Conservation (phyloP, 805 yeast species). For the Pichia californica region DNA sequence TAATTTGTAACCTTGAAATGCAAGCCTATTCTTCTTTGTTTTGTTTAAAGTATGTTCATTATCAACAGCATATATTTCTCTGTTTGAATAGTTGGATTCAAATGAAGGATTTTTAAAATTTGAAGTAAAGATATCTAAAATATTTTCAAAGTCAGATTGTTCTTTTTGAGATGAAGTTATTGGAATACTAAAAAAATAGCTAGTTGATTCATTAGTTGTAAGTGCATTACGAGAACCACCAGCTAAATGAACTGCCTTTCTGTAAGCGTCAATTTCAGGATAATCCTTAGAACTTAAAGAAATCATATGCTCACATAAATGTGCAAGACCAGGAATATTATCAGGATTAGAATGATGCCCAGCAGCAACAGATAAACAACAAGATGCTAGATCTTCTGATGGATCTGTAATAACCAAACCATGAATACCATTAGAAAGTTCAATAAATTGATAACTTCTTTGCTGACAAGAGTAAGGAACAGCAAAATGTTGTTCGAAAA, state of each 20-base stretch:
- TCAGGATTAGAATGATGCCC: conserved; percentile 81
- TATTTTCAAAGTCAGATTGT: conserved; percentile 36
- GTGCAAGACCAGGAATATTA: conserved; percentile 75
- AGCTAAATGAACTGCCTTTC: conserved; percentile 34
- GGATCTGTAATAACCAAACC: conserved; percentile 74
- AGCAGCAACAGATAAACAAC: conserved; percentile 66
- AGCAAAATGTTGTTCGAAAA: conserved; percentile 7
- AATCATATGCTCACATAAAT: conserved; percentile 76
- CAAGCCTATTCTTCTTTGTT: conserved; percentile 35
- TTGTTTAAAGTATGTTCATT: conserved; percentile 61
- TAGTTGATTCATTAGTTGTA: conserved; percentile 62
- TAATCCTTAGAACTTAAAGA: conserved; percentile 50
- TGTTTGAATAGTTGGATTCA: conserved; percentile 32
- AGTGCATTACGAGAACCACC: conserved; percentile 63
- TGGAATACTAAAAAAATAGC: conserved; percentile 59
- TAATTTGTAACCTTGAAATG: conserved; percentile 54
- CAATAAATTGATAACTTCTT: conserved; percentile 38
- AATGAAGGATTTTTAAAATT: conserved; percentile 49
- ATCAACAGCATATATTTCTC: conserved; percentile 56
- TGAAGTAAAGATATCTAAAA: conserved; percentile 44
- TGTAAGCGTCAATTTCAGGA: conserved; percentile 42
- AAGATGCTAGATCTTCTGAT: conserved; percentile 53
- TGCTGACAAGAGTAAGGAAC: conserved; percentile 16
- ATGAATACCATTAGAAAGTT: conserved; percentile 62
- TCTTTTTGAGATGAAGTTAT: conserved; percentile 16